A percentile compares a stretch with the other conserved stretches of the same genome.
Conservation (phyloP, 2,329 filamentous ascomycete species). For the Ploettnerulaceae sp. region DNA sequence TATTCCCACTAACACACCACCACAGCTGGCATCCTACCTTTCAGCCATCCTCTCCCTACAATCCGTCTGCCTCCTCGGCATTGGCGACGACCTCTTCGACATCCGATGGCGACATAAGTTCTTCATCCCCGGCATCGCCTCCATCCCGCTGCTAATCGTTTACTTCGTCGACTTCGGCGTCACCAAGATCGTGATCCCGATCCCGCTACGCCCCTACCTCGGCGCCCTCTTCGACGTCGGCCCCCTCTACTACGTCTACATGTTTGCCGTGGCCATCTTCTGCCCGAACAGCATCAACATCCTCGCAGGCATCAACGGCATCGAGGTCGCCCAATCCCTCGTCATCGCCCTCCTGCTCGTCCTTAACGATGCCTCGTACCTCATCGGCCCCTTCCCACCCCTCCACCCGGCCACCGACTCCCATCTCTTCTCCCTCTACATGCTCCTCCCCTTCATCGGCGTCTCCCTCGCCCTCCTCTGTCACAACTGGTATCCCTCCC, state of each 20-base stretch:
- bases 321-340: slow-evolving; percentile 91
- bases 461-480: slow-evolving; percentile 80
- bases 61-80: slow-evolving; percentile 82
- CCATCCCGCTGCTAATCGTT: slow-evolving; percentile 88
- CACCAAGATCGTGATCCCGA: slow-evolving; percentile 87
- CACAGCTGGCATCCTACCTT: slow-evolving; percentile 84
- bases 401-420: slow-evolving; percentile 86
- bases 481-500: slow-evolving; percentile 95
- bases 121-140: slow-evolving; percentile 90
- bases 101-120: slow-evolving; percentile 99
- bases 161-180: slow-evolving; percentile 99
- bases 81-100: slow-evolving; percentile 95
- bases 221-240: slow-evolving; percentile 77
- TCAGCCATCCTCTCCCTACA: slow-evolving; percentile 92
- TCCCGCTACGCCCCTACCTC: slow-evolving; percentile 77
- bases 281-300: slow-evolving; percentile 99
- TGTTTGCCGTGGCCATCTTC: slow-evolving; percentile 95
- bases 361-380: slow-evolving; percentile 84
- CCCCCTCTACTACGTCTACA: slow-evolving; percentile 87
- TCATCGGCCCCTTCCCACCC: slow-evolving; percentile 68
- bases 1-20: slow-evolving; percentile 11
- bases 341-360: slow-evolving; percentile 81
- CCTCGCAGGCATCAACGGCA: slow-evolving; percentile 97
- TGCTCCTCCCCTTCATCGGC: slow-evolving; percentile 89
- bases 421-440: slow-evolving; percentile 92